These are phyloP conservation scores for Acacia acuminata DNA, from an alignment of 306 rosid species.

Conservation along the genomic window DNA sequence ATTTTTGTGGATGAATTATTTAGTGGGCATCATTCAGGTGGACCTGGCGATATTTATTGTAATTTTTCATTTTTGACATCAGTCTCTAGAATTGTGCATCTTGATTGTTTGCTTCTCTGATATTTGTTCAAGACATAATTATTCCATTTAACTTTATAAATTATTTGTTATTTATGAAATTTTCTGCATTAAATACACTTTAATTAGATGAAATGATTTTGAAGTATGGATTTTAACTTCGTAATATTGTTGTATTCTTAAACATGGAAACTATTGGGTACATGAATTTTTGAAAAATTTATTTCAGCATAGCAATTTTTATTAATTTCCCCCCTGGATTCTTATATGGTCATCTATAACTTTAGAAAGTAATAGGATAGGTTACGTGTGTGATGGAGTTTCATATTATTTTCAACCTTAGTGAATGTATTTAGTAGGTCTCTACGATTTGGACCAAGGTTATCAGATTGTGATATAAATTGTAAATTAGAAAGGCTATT, in stretches of 20 bases:
- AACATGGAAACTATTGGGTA: not conserved
- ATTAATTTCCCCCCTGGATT: not conserved
- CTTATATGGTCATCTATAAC: not conserved
- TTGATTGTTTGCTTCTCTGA: conserved; percentile 11
- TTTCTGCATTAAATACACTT: not conserved
- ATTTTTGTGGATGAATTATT: conserved; percentile 20
- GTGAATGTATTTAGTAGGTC: not conserved
- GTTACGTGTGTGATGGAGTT: not conserved
- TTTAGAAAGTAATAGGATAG: not conserved
- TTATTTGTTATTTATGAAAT: not conserved
- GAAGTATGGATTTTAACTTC: not conserved
- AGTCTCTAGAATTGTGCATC: conserved; percentile 8
- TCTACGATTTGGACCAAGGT: not conserved
- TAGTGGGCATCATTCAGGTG: conserved; percentile 8
- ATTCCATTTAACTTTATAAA: not conserved
- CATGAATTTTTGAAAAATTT: not conserved
- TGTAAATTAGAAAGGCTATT: no score
- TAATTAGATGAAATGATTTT: not conserved
- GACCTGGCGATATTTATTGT: conserved; percentile 10
- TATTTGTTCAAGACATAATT: conserved; percentile 10
- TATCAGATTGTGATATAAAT: no score
- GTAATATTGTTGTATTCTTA: not conserved
- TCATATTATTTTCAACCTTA: not conserved
- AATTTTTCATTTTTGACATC: not conserved
- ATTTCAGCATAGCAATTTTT: not conserved